phyloP scores from a whole-genome alignment of 169 alveolate species.

The Miamiensis avidus region DNA sequence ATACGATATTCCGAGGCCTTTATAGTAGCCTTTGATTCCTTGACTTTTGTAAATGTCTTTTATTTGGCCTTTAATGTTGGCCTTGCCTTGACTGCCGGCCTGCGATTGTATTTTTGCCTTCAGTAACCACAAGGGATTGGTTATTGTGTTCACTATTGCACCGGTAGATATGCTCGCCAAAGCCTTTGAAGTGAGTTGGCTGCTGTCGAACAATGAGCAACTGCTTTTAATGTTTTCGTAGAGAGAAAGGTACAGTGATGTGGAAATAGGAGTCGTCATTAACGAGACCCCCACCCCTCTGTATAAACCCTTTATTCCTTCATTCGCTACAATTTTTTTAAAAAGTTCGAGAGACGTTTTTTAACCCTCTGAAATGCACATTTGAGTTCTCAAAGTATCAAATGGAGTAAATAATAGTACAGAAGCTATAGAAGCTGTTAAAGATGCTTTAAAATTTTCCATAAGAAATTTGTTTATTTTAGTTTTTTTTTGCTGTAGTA shows the following conservation, averaged over 20 bases:
- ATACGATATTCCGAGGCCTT: constrained; percentile 46
- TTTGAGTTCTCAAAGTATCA: constrained; percentile 10
- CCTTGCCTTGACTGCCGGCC: constrained; percentile 14
- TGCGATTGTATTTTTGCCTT: constrained; percentile 50
- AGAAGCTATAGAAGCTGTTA: constrained; percentile 20
- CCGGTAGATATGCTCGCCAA: constrained; percentile 2
- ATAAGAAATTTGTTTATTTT: neutral
- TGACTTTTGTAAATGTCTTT: constrained; percentile 27
- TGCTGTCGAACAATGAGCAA: neutral
- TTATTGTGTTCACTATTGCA: constrained; percentile 9
- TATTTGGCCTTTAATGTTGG: constrained; percentile 12
- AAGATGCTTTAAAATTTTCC: constrained; percentile 25
- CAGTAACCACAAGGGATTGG: constrained; percentile 63
- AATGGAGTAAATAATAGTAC: constrained; percentile 11
- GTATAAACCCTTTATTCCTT: constrained; percentile 42
- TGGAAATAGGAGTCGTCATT: constrained; percentile 19
- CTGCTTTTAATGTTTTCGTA: constrained; percentile 6
- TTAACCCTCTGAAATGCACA: neutral
- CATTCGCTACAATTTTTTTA: constrained; percentile 16
- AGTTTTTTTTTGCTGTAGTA: neutral
- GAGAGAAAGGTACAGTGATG: constrained; percentile 12
- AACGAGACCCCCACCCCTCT: constrained; percentile 28
- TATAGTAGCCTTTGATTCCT: constrained; percentile 45
- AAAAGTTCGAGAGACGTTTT: neutral
- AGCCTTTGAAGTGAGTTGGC: neutral